These are phyloP conservation scores for Salix brachista DNA, from an alignment of 345 rosid genomes.

Conservation along the genomic window DNA sequence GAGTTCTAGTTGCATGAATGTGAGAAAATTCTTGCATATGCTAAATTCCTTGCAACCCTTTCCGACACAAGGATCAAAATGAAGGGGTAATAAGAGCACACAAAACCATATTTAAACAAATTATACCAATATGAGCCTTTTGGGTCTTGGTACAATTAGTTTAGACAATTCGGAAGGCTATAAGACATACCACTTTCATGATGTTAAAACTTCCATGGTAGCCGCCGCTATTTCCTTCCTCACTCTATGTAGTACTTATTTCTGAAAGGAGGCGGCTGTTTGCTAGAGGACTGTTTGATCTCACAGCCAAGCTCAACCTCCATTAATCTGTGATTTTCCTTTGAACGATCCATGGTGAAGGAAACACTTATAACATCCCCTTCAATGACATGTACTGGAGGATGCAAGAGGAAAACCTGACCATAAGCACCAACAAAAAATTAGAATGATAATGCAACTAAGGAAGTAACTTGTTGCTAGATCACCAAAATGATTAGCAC, in stretches of 20 bases:
- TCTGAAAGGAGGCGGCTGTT: conserved; percentile 41
- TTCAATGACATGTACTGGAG: conserved; percentile 41
- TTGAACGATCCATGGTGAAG: conserved; percentile 76
- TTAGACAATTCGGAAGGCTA: neutral
- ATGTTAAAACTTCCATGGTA: neutral
- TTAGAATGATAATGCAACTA: neutral
- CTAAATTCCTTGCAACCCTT: neutral
- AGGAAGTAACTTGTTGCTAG: neutral
- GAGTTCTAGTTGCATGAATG: neutral
- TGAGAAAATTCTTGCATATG: neutral
- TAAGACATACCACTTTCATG: neutral
- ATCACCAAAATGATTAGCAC: neutral
- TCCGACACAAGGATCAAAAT: neutral
- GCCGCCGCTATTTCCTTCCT: conserved; percentile 17
- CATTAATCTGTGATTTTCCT: conserved; percentile 83
- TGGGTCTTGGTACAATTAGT: neutral
- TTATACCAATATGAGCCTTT: neutral
- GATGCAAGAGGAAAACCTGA: conserved; percentile 75
- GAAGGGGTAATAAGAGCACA: neutral
- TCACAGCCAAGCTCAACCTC: conserved; percentile 71
- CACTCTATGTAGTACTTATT: conserved; percentile 72
- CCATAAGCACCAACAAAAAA: conserved; percentile 6
- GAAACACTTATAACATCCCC: conserved; percentile 59
- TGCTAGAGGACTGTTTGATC: conserved; percentile 50
- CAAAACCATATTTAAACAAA: neutral